Percentiles rank a stretch among this genome's conserved stretches.
Conservation (phyloP, 164 flowering plant genomes). For the Taxillus chinensis region DNA sequence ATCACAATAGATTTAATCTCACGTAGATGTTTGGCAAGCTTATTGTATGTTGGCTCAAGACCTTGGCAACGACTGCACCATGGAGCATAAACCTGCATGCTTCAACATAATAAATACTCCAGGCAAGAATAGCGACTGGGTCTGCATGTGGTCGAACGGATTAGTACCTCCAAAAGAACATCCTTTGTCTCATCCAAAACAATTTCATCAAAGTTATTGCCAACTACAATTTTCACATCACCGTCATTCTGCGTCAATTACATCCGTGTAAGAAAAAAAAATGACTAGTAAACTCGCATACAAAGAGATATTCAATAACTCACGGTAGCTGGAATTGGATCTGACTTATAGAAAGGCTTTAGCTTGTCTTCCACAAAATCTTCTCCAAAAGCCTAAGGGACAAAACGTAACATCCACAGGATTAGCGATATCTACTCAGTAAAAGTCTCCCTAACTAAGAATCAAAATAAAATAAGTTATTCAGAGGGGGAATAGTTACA, state of each 20-base stretch:
- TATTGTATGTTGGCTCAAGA: constrained; percentile 83
- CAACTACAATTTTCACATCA: constrained; percentile 85
- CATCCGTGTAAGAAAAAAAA: too few species aligned
- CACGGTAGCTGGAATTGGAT: constrained; percentile 82
- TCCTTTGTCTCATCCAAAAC: constrained; percentile 96
- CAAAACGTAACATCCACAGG: background rate
- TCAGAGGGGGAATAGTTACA: background rate
- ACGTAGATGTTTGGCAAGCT: constrained; percentile 80
- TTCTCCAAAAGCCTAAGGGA: constrained; percentile 55
- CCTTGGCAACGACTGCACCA: constrained; percentile 98
- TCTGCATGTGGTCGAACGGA: background rate
- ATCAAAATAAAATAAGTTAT: background rate
- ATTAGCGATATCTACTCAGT: background rate
- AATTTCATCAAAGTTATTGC: constrained; percentile 85
- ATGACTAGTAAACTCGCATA: too few species aligned
- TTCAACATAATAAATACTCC: background rate
- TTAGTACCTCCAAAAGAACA: constrained; percentile 90
- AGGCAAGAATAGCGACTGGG: background rate
- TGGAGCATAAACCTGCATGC: constrained; percentile 80
- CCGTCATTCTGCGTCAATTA: constrained; percentile 60
- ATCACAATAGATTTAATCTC: constrained; percentile 72
- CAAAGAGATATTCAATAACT: constrained; percentile 15
- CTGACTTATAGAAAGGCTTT: constrained; percentile 85
- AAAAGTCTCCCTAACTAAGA: background rate
- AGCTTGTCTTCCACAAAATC: constrained; percentile 80